Conservation (phyloP, 495 filamentous ascomycete genomes). For the Ascobolus immersus region DNA sequence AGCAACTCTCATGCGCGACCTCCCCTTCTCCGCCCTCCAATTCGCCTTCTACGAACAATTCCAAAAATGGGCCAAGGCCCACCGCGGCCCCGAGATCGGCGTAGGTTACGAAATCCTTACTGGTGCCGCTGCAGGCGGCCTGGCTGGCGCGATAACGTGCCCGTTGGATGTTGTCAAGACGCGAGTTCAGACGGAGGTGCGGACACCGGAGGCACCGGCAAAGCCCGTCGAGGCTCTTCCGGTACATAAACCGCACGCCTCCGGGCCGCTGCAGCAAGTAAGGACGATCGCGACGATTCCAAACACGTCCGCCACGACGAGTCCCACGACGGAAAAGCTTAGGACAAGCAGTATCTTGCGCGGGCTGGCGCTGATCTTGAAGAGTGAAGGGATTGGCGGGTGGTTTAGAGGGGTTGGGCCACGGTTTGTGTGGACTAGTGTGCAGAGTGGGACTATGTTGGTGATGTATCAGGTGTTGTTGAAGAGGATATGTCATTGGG, state of each 20-base stretch:
- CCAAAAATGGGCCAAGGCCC: constrained; percentile 52
- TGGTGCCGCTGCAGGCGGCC: constrained; percentile 70
- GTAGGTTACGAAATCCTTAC: constrained; percentile 65
- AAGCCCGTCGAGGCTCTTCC: constrained; percentile 1
- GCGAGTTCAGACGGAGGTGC: constrained; percentile 80
- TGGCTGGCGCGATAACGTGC: constrained; percentile 83
- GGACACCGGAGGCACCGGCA: constrained; percentile 19
- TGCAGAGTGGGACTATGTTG: constrained; percentile 91
- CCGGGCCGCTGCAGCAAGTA: constrained; percentile 23
- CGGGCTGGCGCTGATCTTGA: constrained; percentile 66
- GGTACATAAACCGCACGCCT: too few species aligned
- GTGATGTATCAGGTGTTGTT: constrained; percentile 80
- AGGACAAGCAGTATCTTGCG: constrained; percentile 72
- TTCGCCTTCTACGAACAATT: constrained; percentile 97
- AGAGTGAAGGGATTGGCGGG: constrained; percentile 58
- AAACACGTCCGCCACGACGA: constrained; percentile 44
- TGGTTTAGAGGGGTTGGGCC: constrained; percentile 93
- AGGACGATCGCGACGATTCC: constrained; percentile 65
- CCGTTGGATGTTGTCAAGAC: constrained; percentile 96
- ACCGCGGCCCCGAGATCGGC: constrained; percentile 52
- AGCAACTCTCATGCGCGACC: constrained; percentile 76
- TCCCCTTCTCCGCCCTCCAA: constrained; percentile 84
- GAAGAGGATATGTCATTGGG: too few species aligned
- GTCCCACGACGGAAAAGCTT: constrained; percentile 35
- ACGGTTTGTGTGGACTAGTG: constrained; percentile 85